A percentile compares a stretch with the other conserved stretches of the same genome.
phyloP scores from a whole-genome alignment of 306 rosid genomes.

The Castanea crenata region DNA sequence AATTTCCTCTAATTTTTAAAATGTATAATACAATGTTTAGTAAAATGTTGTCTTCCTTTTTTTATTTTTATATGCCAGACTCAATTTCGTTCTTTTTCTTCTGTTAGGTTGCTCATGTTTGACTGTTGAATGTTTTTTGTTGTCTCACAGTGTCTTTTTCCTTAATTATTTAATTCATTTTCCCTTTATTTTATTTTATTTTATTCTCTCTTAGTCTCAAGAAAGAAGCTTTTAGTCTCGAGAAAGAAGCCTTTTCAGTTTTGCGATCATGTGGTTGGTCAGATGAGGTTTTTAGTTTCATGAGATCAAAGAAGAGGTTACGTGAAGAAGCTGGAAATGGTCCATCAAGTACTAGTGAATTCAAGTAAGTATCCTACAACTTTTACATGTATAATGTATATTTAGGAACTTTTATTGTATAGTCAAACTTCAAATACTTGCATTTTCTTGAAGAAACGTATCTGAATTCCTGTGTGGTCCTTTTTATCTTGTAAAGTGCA shows the following conservation, averaged over 20 bases:
- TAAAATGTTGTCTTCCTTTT: background rate
- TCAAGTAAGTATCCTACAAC: conserved; percentile 42
- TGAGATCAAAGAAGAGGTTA: conserved; percentile 65
- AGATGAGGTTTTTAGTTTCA: conserved; percentile 52
- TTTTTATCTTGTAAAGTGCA: background rate
- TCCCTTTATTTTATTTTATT: conserved; percentile 15
- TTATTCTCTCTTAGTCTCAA: conserved; percentile 45
- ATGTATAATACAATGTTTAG: background rate
- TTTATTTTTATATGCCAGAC: background rate
- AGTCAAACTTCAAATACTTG: background rate
- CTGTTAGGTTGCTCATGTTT: background rate
- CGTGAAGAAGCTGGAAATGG: conserved; percentile 43
- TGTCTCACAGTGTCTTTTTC: background rate
- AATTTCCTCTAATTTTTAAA: background rate
- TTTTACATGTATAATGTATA: background rate
- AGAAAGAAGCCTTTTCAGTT: conserved; percentile 57
- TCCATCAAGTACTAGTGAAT: conserved; percentile 38
- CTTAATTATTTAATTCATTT: background rate
- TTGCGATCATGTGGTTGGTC: conserved; percentile 80
- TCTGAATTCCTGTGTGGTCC: background rate
- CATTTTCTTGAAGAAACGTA: background rate
- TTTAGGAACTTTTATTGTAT: background rate
- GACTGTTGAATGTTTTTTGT: background rate
- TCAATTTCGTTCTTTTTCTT: background rate
- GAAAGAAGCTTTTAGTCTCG: conserved; percentile 68